These are phyloP conservation scores for Pseudogymnoascus sp. DNA, from an alignment of 2,329 filamentous ascomycete genomes.

Conservation along the genomic window DNA sequence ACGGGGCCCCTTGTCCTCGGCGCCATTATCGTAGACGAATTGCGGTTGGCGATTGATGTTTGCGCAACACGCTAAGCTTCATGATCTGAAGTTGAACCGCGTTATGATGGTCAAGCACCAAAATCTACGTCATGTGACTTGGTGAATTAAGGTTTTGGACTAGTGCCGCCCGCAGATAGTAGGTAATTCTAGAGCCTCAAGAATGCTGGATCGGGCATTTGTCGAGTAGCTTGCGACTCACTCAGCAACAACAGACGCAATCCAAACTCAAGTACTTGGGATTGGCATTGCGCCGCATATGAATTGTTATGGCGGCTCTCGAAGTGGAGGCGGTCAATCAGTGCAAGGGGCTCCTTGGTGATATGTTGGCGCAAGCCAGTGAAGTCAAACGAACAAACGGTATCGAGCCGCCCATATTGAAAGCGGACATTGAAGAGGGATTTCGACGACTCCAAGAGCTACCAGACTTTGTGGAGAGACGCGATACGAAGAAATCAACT, in stretches of 20 bases:
- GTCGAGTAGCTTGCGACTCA: neutral
- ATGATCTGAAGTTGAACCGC: slow-evolving; percentile 4
- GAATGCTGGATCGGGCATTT: slow-evolving; percentile 8
- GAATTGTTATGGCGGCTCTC: slow-evolving; percentile 43
- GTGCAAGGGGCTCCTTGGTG: slow-evolving; percentile 48
- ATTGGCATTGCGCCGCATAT: neutral
- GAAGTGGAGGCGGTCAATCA: slow-evolving; percentile 48
- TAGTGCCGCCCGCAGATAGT: neutral
- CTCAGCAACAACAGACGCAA: neutral
- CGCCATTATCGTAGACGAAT: slow-evolving; percentile 24
- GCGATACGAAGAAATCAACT: slow-evolving; percentile 38
- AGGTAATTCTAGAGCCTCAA: slow-evolving; percentile 8
- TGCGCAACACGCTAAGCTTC: slow-evolving; percentile 10
- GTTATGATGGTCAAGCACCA: slow-evolving; percentile 10
- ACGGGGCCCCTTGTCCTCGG: slow-evolving; percentile 27
- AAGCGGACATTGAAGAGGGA: slow-evolving; percentile 55
- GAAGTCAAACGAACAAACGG: slow-evolving; percentile 51
- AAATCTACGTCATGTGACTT: slow-evolving; percentile 12
- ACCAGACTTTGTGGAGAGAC: slow-evolving; percentile 31
- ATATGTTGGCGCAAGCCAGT: slow-evolving; percentile 54
- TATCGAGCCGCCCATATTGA: slow-evolving; percentile 70
- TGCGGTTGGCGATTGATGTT: slow-evolving; percentile 12
- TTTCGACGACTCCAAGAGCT: slow-evolving; percentile 39
- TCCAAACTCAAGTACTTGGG: slow-evolving; percentile 4
- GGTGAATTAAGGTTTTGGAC: slow-evolving; percentile 10